Conservation (phyloP, 345 rosid species). For the Citrus mangshanensis region DNA sequence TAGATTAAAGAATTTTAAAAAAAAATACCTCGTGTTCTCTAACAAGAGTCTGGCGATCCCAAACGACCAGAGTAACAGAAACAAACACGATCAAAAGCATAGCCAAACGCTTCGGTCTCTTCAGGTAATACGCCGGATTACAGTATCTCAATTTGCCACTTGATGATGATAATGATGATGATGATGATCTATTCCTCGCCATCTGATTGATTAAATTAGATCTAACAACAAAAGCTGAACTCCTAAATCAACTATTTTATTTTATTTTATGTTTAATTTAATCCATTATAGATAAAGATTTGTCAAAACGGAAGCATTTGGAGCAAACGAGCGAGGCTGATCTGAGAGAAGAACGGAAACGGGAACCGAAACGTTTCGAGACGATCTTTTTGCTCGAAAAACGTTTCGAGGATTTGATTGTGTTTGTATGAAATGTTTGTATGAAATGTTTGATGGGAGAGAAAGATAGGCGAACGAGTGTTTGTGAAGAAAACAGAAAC, state of each 20-base stretch:
- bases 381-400: background rate
- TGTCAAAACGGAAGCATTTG: background rate
- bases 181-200: slow-evolving; percentile 52
- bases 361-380: background rate
- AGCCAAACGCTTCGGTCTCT: slow-evolving; percentile 73
- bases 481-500: background rate
- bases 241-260: background rate
- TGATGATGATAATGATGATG: slow-evolving; percentile 17
- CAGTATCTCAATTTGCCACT: slow-evolving; percentile 50
- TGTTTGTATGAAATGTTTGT: background rate
- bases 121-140: slow-evolving; percentile 69
- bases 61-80: slow-evolving; percentile 49
- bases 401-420: background rate
- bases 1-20: background rate
- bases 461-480: no score
- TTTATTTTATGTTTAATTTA: background rate
- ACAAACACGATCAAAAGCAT: slow-evolving; percentile 67
- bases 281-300: background rate
- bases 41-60: slow-evolving; percentile 90
- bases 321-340: background rate
- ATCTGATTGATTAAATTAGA: slow-evolving; percentile 18
- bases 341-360: background rate
- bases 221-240: background rate
- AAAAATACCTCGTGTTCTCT: slow-evolving; percentile 61
- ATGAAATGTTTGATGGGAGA: no score